Evolutionary conservation across 2,329 filamentous ascomycete species (phyloP).

Genomic region (Nigrospora osmanthi): DNA sequence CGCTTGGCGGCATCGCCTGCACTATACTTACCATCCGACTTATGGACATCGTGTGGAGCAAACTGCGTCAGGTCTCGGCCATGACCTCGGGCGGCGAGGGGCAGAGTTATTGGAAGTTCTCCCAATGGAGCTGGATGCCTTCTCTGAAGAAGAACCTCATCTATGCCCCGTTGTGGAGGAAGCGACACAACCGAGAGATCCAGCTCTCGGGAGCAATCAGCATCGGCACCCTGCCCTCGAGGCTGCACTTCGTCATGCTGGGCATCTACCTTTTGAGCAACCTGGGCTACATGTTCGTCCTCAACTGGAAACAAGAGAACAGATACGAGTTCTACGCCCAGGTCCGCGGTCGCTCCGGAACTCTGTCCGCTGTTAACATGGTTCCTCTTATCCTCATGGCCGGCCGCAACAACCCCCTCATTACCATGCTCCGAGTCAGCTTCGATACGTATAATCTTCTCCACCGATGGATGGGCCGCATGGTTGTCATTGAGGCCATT

Average conservation of each 20-base stretch:
- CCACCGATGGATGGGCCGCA: conserved; percentile 75
- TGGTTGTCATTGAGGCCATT: conserved; percentile 61
- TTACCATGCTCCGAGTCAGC: conserved; percentile 71
- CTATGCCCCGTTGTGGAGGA: conserved; percentile 56
- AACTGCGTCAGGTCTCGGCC: conserved; percentile 50
- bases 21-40: conserved; percentile 46
- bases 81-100: conserved; percentile 44
- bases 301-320: conserved; percentile 52
- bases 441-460: conserved; percentile 96
- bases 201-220: conserved; percentile 47
- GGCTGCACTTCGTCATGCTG: conserved; percentile 53
- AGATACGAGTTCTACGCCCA: conserved; percentile 65
- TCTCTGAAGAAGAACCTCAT: conserved; percentile 53
- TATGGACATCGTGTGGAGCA: conserved; percentile 43
- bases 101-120: conserved; percentile 51
- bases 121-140: conserved; percentile 54
- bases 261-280: conserved; percentile 52
- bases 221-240: conserved; percentile 56
- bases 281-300: conserved; percentile 51
- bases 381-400: conserved; percentile 84
- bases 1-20: conserved; percentile 46
- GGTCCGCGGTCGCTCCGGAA: conserved; percentile 77
- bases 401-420: conserved; percentile 88
- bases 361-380: conserved; percentile 81
- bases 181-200: conserved; percentile 62